Base-by-base conservation (phyloP, 495 filamentous ascomycete species). In the Apiosordaria backusii region DNA sequence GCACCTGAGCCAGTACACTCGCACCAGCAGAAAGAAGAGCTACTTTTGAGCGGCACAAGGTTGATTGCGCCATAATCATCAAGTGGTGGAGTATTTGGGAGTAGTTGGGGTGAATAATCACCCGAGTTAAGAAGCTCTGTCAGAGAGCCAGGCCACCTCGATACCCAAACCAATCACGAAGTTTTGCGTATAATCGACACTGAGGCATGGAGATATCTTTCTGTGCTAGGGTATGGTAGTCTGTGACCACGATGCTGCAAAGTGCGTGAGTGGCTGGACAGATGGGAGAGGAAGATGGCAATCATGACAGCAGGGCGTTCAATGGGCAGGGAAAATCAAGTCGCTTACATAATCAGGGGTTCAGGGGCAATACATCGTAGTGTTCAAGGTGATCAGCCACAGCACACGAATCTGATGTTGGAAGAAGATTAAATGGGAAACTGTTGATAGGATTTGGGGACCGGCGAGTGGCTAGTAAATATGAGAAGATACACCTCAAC, bases 1-100 rank as follows among this genome's bases (percentile, higher is more conserved):
- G 95, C 87, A 90, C 61, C 80, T 98, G 67, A 95, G 90, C 64
- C 93, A 97, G 72, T 99, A 97, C 75, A 99, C 94, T 1, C 87
- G 95, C 71, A 97, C 93, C 35, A 87, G 88, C 73, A 84, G 84
- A 77, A 97, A 97, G 84, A 97, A 96, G 84, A 91, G 94, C 69
- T 95, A 96, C 75, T 85, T 97, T 65, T 97, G 78, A 69, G 63
- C 5, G 13, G 35, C 9, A 25, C 29, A 19, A 29, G 35, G 35
- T 45, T 13, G 16, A 3, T 45, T 45, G 10, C 10, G 29, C 6
- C 29, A 5, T 35, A 13, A 2, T 45, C 16, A 13, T 45, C 3
- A 45, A 45, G 35, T 45, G 13, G 10, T 13, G 13, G 35, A 15
- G 16, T 15, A 2, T 7, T 45, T 3, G 10, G 16, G n/a, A n/a